Evolutionary conservation across 192 early-diverging fungal species (phyloP).

Genomic region (Linnemannia exigua): DNA sequence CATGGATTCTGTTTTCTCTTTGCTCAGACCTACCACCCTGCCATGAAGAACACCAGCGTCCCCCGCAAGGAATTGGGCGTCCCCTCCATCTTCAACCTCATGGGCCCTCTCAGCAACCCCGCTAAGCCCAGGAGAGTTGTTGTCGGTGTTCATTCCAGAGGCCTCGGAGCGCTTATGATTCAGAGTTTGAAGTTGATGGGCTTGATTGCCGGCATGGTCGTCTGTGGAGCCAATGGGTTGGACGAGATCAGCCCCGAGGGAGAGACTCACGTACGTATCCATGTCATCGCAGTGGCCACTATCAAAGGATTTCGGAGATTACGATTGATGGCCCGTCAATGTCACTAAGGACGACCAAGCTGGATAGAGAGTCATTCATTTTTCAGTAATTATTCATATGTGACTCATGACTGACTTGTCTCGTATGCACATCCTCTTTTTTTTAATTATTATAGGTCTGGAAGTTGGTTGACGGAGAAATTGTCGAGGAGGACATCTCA

Average conservation of each 20-base stretch:
- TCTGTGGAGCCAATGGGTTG: conserved; percentile 90
- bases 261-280: conserved; percentile 76
- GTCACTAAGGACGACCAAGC: not conserved
- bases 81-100: conserved; percentile 94
- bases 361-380: not conserved
- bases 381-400: conserved; percentile 1
- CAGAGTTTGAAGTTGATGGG: conserved; percentile 86
- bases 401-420: not conserved
- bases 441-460: conserved; percentile 66
- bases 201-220: conserved; percentile 87
- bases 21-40: conserved; percentile 91
- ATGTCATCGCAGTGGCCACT: not conserved
- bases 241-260: conserved; percentile 96
- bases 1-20: conserved; percentile 93
- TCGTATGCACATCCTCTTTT: not conserved
- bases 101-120: conserved; percentile 95
- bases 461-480: conserved; percentile 76
- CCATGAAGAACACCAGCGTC: conserved; percentile 84
- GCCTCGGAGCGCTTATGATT: conserved; percentile 85
- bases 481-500: conserved; percentile 75
- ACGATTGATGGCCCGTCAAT: not conserved
- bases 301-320: not conserved
- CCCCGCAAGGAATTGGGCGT: conserved; percentile 91
- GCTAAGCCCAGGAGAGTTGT: conserved; percentile 85
- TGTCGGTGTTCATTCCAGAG: conserved; percentile 90